phyloP scores from a whole-genome alignment of 805 yeast genomes.

The Hanseniaspora vineae region DNA sequence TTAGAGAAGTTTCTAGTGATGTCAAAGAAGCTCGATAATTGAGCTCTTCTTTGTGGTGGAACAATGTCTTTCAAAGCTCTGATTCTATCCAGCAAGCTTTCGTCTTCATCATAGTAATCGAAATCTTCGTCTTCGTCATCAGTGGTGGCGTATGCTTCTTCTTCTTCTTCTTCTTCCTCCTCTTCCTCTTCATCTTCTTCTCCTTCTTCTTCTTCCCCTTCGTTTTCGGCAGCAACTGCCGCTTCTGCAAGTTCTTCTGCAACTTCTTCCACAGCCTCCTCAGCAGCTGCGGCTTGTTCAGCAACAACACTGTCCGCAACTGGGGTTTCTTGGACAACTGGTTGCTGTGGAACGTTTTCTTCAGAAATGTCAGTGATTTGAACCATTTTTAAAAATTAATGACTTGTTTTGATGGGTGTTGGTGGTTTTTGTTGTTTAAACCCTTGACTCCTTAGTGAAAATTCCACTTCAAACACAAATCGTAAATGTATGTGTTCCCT shows the following conservation, averaged over 20 bases:
- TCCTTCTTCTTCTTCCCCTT: slow-evolving; percentile 14
- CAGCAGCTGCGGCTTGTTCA: slow-evolving; percentile 22
- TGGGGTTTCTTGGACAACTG: slow-evolving; percentile 14
- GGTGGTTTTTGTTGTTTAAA: not conserved
- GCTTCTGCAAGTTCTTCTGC: slow-evolving; percentile 30
- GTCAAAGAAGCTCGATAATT: slow-evolving; percentile 23
- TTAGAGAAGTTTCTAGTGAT: slow-evolving; percentile 29
- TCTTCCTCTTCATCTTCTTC: slow-evolving; percentile 23
- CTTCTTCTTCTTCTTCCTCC: slow-evolving; percentile 25
- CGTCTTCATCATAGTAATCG: slow-evolving; percentile 72
- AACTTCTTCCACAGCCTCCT: slow-evolving; percentile 28
- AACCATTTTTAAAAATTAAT: slow-evolving; percentile 15
- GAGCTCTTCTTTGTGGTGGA: slow-evolving; percentile 72
- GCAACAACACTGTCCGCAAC: no score
- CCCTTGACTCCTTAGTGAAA: not conserved
- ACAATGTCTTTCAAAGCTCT: slow-evolving; percentile 84
- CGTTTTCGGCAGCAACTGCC: slow-evolving; percentile 42
- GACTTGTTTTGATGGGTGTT: not conserved
- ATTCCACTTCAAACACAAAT: no score
- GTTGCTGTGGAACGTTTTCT: slow-evolving; percentile 9
- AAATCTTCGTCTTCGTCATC: slow-evolving; percentile 35
- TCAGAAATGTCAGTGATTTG: slow-evolving; percentile 24
- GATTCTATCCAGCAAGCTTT: slow-evolving; percentile 76
- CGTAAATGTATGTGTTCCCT: no score
- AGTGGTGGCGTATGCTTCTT: slow-evolving; percentile 39